Evolutionary conservation across 768 basidiomycete genomes (phyloP).

Genomic region (Dendrothele bispora): DNA sequence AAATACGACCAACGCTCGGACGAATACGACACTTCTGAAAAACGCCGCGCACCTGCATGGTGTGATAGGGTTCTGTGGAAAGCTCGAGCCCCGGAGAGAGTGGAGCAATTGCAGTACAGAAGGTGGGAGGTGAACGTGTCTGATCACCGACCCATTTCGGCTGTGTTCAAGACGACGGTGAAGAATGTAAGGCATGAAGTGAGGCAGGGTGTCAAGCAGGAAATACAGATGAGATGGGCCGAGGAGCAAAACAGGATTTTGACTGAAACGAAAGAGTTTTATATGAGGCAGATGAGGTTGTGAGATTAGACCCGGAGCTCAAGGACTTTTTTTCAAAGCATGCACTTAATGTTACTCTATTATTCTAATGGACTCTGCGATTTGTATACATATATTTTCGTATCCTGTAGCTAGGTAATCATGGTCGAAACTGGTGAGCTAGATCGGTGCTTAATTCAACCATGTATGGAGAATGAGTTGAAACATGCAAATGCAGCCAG

Average conservation of each 20-base stretch:
- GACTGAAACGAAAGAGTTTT: slow-evolving; percentile 39
- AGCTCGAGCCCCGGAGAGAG: slow-evolving; percentile 51
- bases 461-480: too few species aligned
- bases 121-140: slow-evolving; percentile 88
- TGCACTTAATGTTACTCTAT: too few species aligned
- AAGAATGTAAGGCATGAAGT: slow-evolving; percentile 67
- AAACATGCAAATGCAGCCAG: too few species aligned
- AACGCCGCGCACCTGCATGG: slow-evolving; percentile 90
- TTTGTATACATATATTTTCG: too few species aligned
- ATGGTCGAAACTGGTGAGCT: too few species aligned
- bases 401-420: too few species aligned
- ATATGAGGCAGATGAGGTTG: too few species aligned
- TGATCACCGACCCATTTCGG: slow-evolving; percentile 89
- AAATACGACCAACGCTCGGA: slow-evolving; percentile 84
- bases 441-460: too few species aligned
- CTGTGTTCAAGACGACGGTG: slow-evolving; percentile 70
- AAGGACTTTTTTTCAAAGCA: too few species aligned
- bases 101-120: slow-evolving; percentile 67
- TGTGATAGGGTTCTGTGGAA: slow-evolving; percentile 93
- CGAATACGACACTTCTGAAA: slow-evolving; percentile 87
- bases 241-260: slow-evolving; percentile 43
- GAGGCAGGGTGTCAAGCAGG: slow-evolving; percentile 54
- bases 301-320: too few species aligned
- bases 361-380: too few species aligned
- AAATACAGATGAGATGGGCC: slow-evolving; percentile 58